Evolutionary conservation across 2,329 filamentous ascomycete species (phyloP), one percentile per base, ranked within the genome.

Genomic region (Colletotrichum siamense): DNA sequence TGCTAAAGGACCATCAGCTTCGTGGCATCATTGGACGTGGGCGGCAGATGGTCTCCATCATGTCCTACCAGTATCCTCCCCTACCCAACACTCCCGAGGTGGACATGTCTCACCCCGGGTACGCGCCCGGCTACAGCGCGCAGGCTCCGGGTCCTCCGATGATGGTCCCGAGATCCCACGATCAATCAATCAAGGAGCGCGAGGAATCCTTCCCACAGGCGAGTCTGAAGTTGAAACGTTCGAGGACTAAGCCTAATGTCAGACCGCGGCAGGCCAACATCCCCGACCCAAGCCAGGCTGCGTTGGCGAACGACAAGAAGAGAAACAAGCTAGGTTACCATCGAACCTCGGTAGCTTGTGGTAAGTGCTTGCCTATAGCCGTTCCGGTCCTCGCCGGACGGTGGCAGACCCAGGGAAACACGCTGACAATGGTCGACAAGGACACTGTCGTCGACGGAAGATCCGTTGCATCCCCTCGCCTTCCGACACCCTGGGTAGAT

Each of bases 301-400:
- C 82, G 28, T 80, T 85, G 34, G 79, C 85, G n/a, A 85, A 84
- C 44, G 90, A 92, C 75, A 92, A 90, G 84, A 89, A 87, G 77
- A 92, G 96, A 82, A 98, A 98, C 85, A 98, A 98, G 86, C 90
- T 99, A 77, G 96, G 96, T 52, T 99, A 99, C 83, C 96, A 98
- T 87, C 92, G 96, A 82, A 98, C 96, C 44, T 98, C 96, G 61
- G 95, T 98, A 80, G 97, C 96, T 80, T 99, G 96, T 88, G 94
- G 96, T 99, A 91, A 92, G 96, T 92, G 55, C 64, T 67, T 79
- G 65, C 63, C 65, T 62, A 15, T 34, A 39, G 66, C 62, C 62
- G 15, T 52, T 62, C 52, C 68, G 64, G 30, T 30, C 28, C 39
- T 49, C 39, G 39, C 39, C 18, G 39, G 18, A 49, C 39, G 9